Base-by-base conservation (phyloP, 805 yeast species). In the Nakazawaea ishiwadae region DNA sequence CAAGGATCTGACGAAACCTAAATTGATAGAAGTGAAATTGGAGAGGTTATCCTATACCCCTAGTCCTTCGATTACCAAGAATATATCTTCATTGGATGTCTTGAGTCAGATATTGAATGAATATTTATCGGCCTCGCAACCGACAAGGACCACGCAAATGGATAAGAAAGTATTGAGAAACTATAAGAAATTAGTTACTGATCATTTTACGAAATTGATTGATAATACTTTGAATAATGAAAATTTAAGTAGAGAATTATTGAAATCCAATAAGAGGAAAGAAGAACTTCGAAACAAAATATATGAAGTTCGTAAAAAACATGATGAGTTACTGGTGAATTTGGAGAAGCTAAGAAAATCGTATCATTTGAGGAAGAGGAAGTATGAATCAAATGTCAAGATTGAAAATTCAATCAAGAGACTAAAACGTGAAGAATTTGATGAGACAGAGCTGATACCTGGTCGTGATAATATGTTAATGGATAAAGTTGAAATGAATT, bases 211-310 rank as follows among this genome's bases (percentile, higher is more conserved):
- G 2, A 50, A 53, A 10, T 46, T 65, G 19, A 51, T 68, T 24
- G 73, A 68, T 48, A 39, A 62, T 5, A 56, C 60, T 40, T 43
- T 68, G 31, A 51, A 60, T 1, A 68, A 63, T 47, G 60, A 65
- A 32, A 48, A 56, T 17, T 48, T 64, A n/a, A 38, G 52, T 10
- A 49, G 50, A 19, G 60, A 63, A 28, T 48, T 67, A 17, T 44
- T 50, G 8, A 55, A 52, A 17, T 46, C 57, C 4, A 62, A 56
- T 38, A 37, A 37, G 10, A 50, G 52, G 12, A 66, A 66, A 44
- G 52, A 55, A 27, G 51, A 53, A 2, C 40, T 58, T 11, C 50
- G 73, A 31, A 24, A 37, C 5, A 43, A 55, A 10, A 55, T 68
- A 4, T 58, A 56, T 40, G 46, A 56, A 6, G 44, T 53, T 1